Evolutionary conservation across 2,329 filamentous ascomycete species (phyloP).

Genomic region (Penicillium sp.): DNA sequence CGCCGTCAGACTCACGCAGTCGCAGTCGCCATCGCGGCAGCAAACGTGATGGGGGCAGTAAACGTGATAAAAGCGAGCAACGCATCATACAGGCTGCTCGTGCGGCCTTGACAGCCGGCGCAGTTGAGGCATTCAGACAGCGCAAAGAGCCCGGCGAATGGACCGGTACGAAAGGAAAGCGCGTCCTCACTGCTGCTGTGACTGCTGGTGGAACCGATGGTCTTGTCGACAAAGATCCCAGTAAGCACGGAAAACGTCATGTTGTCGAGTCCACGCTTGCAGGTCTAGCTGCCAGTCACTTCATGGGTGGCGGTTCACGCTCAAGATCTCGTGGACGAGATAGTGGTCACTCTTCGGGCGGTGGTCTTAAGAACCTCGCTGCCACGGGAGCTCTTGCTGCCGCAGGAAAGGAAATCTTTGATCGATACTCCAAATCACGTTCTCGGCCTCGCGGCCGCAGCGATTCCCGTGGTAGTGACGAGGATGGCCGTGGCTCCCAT

Average conservation of each 20-base stretch:
- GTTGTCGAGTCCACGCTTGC: conserved; percentile 84
- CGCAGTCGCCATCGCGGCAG: conserved; percentile 47
- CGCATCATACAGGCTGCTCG: conserved; percentile 85
- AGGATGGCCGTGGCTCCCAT: conserved; percentile 43
- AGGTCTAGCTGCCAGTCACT: conserved; percentile 78
- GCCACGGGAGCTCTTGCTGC: conserved; percentile 47
- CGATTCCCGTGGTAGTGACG: conserved; percentile 48
- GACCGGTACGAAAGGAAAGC: conserved; percentile 88
- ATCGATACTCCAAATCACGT: conserved; percentile 39
- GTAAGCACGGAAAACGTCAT: conserved; percentile 74
- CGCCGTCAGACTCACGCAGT: conserved; percentile 52
- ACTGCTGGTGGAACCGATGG: conserved; percentile 85
- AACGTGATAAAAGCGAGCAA: conserved; percentile 50
- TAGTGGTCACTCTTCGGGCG: conserved; percentile 45
- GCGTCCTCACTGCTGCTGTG: conserved; percentile 80
- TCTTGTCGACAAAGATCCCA: conserved; percentile 64
- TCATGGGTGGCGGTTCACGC: conserved; percentile 72
- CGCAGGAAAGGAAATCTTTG: conserved; percentile 48
- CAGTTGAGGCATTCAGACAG: conserved; percentile 86
- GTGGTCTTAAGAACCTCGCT: conserved; percentile 44
- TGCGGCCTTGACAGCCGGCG: conserved; percentile 84
- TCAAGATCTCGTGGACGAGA: conserved; percentile 69
- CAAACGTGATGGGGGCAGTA: conserved; percentile 43
- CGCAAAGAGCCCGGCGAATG: conserved; percentile 85
- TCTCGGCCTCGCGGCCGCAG: conserved; percentile 40